These are phyloP conservation scores for Setaria viridis DNA, from an alignment of 202 grass and related monocot species.

Conservation along the genomic window DNA sequence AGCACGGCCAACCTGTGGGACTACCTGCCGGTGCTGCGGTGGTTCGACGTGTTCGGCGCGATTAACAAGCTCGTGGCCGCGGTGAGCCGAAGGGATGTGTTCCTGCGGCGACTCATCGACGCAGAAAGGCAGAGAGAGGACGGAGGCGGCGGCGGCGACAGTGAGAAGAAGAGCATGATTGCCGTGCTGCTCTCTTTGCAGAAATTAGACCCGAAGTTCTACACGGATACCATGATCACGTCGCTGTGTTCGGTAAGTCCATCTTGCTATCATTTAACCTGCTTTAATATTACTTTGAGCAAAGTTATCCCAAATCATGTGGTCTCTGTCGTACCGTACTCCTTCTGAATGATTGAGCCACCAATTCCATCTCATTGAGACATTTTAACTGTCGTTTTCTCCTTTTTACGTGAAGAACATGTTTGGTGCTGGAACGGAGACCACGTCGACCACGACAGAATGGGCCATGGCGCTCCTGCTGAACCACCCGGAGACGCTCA, in stretches of 20 bases:
- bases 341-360: too few species aligned
- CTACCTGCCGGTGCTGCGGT: conserved; percentile 39
- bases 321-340: too few species aligned
- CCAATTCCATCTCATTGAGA: too few species aligned
- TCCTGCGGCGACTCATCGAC: conserved; percentile 54
- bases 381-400: too few species aligned
- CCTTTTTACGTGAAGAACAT: conserved; percentile 35
- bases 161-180: conserved; percentile 52
- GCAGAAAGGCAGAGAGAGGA: conserved; percentile 21
- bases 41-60: conserved; percentile 49
- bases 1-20: conserved; percentile 47
- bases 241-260: conserved; percentile 15
- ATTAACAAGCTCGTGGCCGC: conserved; percentile 25
- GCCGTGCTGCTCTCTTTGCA: conserved; percentile 51
- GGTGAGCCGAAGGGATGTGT: conserved; percentile 32
- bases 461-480: conserved; percentile 72
- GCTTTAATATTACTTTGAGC: too few species aligned
- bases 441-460: conserved; percentile 42
- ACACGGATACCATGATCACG: conserved; percentile 18
- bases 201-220: conserved; percentile 56
- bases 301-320: too few species aligned
- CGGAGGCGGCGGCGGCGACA: background rate
- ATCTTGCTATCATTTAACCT: too few species aligned
- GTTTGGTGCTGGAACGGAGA: conserved; percentile 52
- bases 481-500: conserved; percentile 43